phyloP scores from a whole-genome alignment of 2,329 filamentous ascomycete genomes.

The Sclerotinia borealis region DNA sequence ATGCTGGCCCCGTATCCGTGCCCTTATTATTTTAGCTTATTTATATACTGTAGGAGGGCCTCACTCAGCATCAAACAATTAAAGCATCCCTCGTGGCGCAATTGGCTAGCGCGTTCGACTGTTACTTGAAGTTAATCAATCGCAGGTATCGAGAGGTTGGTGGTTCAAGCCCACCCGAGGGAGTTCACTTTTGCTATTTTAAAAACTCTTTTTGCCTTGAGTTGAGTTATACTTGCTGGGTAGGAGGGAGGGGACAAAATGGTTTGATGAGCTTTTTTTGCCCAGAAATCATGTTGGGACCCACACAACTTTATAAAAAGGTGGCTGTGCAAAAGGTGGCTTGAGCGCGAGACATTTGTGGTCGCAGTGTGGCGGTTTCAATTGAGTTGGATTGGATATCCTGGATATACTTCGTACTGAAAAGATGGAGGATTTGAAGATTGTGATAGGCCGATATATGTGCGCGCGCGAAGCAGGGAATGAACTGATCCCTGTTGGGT shows the following conservation, averaged over 20 bases:
- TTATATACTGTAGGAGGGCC: no score
- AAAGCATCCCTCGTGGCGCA: constrained; percentile 3
- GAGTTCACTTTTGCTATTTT: no score
- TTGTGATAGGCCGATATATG: neutral
- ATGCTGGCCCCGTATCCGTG: no score
- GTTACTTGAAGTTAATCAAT: neutral
- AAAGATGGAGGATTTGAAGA: neutral
- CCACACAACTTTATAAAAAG: neutral
- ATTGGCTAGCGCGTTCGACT: constrained; percentile 5
- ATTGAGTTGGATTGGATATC: neutral
- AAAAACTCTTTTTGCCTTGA: neutral
- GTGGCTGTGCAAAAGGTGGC: neutral
- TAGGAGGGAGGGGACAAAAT: no score
- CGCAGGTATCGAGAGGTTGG: neutral
- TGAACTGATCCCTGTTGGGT: neutral
- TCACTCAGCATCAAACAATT: neutral
- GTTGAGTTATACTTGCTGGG: no score
- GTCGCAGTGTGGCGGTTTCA: neutral
- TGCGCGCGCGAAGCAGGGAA: neutral
- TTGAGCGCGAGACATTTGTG: neutral
- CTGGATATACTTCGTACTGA: no score
- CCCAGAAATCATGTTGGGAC: neutral
- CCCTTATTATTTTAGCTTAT: no score
- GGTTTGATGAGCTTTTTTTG: no score
- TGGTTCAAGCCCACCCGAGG: constrained; percentile 9